Percentiles rank a stretch among this genome's conserved stretches.
Evolutionary conservation across 306 rosid species (phyloP).

Genomic region (apple (Malus domestica)): ASM211411v1 NC_041792.1:31907907-31908406

Average conservation of each 20-base stretch:
- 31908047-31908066: background rate
- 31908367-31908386: background rate
- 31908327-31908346: background rate
- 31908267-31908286: background rate
- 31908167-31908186: background rate
- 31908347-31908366: background rate
- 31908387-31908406: background rate
- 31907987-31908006: background rate
- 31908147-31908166: background rate
- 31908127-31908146: background rate
- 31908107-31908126: background rate
- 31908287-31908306: background rate
- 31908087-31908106: background rate
- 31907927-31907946: slow-evolving; percentile 4
- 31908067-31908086: background rate
- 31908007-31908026: background rate
- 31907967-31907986: background rate
- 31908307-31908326: background rate
- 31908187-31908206: background rate
- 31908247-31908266: background rate
- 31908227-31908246: background rate
- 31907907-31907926: background rate
- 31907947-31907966: background rate
- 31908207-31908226: background rate
- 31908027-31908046: background rate